Base-by-base conservation (phyloP, 2,329 filamentous ascomycete species). In the Bipolaris bicolor region DNA sequence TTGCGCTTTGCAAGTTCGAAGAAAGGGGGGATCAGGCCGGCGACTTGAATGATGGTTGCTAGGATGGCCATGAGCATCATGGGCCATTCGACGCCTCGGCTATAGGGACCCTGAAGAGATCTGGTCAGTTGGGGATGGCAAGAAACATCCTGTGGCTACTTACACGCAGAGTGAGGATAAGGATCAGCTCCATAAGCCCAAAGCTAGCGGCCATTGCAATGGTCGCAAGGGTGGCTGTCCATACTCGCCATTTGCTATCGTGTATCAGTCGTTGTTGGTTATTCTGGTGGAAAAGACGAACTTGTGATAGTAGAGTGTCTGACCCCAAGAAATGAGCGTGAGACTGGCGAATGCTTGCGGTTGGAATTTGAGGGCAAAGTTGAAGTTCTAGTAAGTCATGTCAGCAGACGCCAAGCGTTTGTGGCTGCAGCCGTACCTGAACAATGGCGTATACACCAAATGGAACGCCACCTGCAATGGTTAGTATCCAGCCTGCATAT, bases 1-100 rank as follows among this genome's bases (percentile, higher is more conserved):
- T 80, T 78, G 11, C 86, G 78, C 69, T 88, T 88, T 77, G 82
- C 86, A 1, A 88, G 76, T 68, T 89, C 86, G 53, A 81, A 81
- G 63, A 87, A 89, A 0, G 86, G 85, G 1, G 85, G 84, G 4
- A 89, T 65, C 10, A 89, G 73, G 0, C 87, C 87, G 1, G 76
- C 69, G 2, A 81, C 81, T 6, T 89, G 78, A 6, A 88, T 77
- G 9, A 88, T 75, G 2, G 84, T 81, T 1, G 86, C 85, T 26
- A 85, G 69, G 22, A 87, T 79, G 5, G 86, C 87, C 43, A 89
- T 79, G 3, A 85, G 74, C 26, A 83, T 73, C 52, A 85, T 79
- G 0, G 86, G 84, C 69, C 80, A 83, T 33, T 80, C 77, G 16
- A 84, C 77, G 0, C 86, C 86, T 15, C 75, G 75, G 5, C 77